Percentiles rank a stretch among this genome's conserved stretches.
Conservation (phyloP, 2,329 filamentous ascomycete genomes). For the Sporothrix mexicana region DNA sequence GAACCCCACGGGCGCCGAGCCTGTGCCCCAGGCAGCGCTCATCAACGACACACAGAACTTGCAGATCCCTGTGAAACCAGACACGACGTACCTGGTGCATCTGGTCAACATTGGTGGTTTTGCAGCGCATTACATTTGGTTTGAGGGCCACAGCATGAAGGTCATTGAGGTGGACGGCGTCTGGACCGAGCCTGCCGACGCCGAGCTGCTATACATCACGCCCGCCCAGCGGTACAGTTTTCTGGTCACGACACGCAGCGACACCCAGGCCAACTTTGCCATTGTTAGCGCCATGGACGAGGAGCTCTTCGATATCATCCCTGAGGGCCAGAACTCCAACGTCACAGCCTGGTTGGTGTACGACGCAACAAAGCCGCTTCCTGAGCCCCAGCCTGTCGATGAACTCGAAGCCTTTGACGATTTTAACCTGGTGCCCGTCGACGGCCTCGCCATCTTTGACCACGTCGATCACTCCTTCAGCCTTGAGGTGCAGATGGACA, state of each 20-base stretch:
- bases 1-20: slow-evolving; percentile 65
- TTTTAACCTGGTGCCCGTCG: slow-evolving; percentile 70
- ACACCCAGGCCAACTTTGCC: slow-evolving; percentile 69
- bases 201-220: slow-evolving; percentile 68
- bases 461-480: slow-evolving; percentile 68
- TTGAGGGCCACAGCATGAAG: slow-evolving; percentile 69
- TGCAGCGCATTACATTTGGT: slow-evolving; percentile 68
- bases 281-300: slow-evolving; percentile 74
- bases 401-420: slow-evolving; percentile 74
- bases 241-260: slow-evolving; percentile 68
- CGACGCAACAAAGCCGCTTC: slow-evolving; percentile 53
- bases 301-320: slow-evolving; percentile 72
- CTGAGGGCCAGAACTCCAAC: slow-evolving; percentile 70
- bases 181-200: slow-evolving; percentile 65
- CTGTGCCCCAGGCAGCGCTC: slow-evolving; percentile 70
- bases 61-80: slow-evolving; percentile 64
- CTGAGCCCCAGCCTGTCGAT: slow-evolving; percentile 60
- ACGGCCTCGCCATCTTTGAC: slow-evolving; percentile 64
- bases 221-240: slow-evolving; percentile 71
- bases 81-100: slow-evolving; percentile 74
- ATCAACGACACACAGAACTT: slow-evolving; percentile 73
- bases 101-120: slow-evolving; percentile 77
- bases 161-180: slow-evolving; percentile 77
- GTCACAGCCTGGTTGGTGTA: slow-evolving; percentile 69
- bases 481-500: slow-evolving; percentile 69